phyloP scores from a whole-genome alignment of 1,284 basidiomycete species.

The Xerocomus nothofagi region DNA sequence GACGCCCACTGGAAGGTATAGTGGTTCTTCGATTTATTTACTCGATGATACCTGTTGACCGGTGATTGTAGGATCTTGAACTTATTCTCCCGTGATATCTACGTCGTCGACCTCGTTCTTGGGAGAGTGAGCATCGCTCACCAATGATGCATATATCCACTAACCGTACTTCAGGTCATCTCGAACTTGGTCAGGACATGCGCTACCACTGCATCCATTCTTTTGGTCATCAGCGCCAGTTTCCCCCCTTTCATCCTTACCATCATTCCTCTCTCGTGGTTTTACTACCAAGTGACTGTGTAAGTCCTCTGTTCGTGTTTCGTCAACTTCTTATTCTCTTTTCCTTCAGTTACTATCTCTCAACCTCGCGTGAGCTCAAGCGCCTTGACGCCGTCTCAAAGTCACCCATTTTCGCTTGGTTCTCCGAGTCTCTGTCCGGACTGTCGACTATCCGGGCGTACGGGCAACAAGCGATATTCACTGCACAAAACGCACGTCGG shows the following conservation, averaged over 20 bases:
- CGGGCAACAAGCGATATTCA: slow-evolving; percentile 72
- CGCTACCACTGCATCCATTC: slow-evolving; percentile 66
- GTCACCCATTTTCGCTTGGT: slow-evolving; percentile 90
- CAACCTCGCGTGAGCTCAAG: slow-evolving; percentile 90
- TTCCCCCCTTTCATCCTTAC: slow-evolving; percentile 84
- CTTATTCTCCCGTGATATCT: slow-evolving; percentile 90
- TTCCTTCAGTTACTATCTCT: slow-evolving; percentile 75
- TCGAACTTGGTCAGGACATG: slow-evolving; percentile 65
- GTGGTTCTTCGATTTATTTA: neutral
- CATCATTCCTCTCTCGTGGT: slow-evolving; percentile 71
- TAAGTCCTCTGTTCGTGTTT: slow-evolving; percentile 34
- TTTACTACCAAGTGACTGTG: slow-evolving; percentile 79
- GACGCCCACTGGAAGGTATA: slow-evolving; percentile 76
- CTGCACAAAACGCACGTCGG: slow-evolving; percentile 73
- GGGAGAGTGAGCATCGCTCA: slow-evolving; percentile 47
- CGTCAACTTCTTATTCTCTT: neutral
- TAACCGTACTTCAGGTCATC: slow-evolving; percentile 49
- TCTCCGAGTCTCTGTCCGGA: slow-evolving; percentile 84
- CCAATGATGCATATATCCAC: neutral
- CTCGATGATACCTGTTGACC: neutral
- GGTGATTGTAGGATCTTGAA: slow-evolving; percentile 64
- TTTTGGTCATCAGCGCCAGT: slow-evolving; percentile 75
- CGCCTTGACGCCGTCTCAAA: slow-evolving; percentile 88
- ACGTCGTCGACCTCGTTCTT: slow-evolving; percentile 86
- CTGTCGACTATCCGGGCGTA: slow-evolving; percentile 86